Conservation (phyloP, 1,284 basidiomycete species). For the Bjerkandera adusta region DNA sequence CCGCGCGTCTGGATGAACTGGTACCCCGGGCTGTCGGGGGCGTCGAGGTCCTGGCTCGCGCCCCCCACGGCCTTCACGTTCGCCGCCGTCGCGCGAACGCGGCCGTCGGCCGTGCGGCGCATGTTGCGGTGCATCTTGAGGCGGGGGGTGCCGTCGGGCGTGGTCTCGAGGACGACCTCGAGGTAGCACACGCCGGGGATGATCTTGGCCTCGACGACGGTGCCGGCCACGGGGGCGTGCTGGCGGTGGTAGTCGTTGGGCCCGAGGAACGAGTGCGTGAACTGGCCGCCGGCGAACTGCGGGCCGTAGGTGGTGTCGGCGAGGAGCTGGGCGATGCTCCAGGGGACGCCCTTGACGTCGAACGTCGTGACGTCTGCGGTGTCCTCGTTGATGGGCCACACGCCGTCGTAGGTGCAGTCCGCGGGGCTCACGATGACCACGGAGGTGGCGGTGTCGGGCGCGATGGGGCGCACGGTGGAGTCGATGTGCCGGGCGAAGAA, state of each 20-base stretch:
- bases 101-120: neutral
- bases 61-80: neutral
- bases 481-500: slow-evolving; percentile 21
- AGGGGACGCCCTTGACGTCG: slow-evolving; percentile 19
- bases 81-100: neutral
- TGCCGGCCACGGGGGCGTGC: slow-evolving; percentile 22
- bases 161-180: slow-evolving; percentile 14
- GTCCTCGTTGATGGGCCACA: slow-evolving; percentile 18
- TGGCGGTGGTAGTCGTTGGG: slow-evolving; percentile 23
- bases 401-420: slow-evolving; percentile 19
- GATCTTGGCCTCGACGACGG: slow-evolving; percentile 19
- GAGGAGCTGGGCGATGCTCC: slow-evolving; percentile 20
- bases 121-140: slow-evolving; percentile 14
- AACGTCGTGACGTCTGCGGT: slow-evolving; percentile 8
- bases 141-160: neutral
- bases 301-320: slow-evolving; percentile 13
- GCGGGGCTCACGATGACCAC: slow-evolving; percentile 19
- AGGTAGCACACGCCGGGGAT: slow-evolving; percentile 22
- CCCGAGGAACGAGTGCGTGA: slow-evolving; percentile 22
- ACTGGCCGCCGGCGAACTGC: slow-evolving; percentile 18
- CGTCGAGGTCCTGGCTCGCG: slow-evolving; percentile 10
- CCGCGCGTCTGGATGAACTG: slow-evolving; percentile 26
- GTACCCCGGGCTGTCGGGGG: slow-evolving; percentile 23
- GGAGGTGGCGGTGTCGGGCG: slow-evolving; percentile 9
- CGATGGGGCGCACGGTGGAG: slow-evolving; percentile 16